These are phyloP conservation scores for Kodamaea derodonti DNA, from an alignment of 1,139 yeast species.

Conservation along the genomic window DNA sequence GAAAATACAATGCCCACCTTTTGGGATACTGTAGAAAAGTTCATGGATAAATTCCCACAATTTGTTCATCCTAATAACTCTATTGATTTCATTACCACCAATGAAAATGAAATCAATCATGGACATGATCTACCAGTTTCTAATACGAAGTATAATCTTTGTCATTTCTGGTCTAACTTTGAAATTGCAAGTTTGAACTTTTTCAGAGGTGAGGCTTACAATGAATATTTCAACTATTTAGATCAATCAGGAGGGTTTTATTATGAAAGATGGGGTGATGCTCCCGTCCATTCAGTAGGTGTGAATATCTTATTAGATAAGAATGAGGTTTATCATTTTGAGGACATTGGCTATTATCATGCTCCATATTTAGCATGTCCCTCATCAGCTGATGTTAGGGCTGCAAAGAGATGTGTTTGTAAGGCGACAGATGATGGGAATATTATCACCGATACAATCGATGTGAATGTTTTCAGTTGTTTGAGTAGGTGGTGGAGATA, in stretches of 20 bases:
- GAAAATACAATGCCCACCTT: conserved; percentile 61
- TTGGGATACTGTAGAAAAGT: conserved; percentile 72
- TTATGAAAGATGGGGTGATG: conserved; percentile 97
- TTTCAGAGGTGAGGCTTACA: conserved; percentile 69
- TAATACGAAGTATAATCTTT: conserved; percentile 67
- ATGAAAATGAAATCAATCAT: conserved; percentile 36
- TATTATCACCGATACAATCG: conserved; percentile 42
- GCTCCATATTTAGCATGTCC: conserved; percentile 86
- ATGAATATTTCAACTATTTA: conserved; percentile 63
- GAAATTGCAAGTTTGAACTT: conserved; percentile 82
- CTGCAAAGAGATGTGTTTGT: conserved; percentile 71
- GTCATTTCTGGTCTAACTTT: conserved; percentile 96
- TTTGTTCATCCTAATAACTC: conserved; percentile 67
- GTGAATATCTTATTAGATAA: conserved; percentile 63
- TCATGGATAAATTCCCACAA: conserved; percentile 58
- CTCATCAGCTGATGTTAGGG: conserved; percentile 41
- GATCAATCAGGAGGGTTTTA: conserved; percentile 81
- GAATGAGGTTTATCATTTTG: conserved; percentile 77
- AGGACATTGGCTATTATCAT: conserved; percentile 86
- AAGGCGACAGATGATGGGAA: conserved; percentile 35
- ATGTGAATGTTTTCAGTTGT: conserved; percentile 65
- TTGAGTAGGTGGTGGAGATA: conserved; percentile 82
- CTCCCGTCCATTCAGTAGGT: conserved; percentile 90
- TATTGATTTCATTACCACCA: conserved; percentile 64
- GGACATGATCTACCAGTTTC: conserved; percentile 18